phyloP scores from a whole-genome alignment of 2,329 filamentous ascomycete species.

The Colletotrichum eremochloae region DNA sequence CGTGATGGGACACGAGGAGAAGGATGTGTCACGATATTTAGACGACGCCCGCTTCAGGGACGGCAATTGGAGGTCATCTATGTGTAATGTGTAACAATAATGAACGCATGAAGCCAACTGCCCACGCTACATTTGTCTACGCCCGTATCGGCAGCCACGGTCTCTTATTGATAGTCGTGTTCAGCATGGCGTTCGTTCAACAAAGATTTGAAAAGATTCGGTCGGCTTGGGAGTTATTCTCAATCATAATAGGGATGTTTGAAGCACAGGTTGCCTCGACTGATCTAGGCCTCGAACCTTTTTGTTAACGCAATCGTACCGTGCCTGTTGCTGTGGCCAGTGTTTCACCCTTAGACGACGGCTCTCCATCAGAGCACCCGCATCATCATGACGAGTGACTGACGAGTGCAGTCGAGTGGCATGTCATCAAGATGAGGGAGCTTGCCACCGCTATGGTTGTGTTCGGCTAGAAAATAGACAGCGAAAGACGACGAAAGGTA shows the following conservation, averaged over 20 bases:
- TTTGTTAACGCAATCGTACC: no score
- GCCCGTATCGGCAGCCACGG: neutral
- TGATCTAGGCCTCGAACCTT: no score
- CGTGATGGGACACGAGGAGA: slow-evolving; percentile 8
- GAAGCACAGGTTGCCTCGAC: no score
- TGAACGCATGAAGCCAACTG: slow-evolving; percentile 18
- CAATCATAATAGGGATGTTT: no score
- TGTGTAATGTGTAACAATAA: slow-evolving; percentile 36
- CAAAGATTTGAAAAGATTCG: neutral
- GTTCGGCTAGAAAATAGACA: no score
- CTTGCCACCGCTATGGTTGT: no score
- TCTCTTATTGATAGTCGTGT: neutral
- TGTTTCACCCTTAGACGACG: no score
- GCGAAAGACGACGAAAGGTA: neutral
- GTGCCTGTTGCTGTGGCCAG: no score
- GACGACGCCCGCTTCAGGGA: slow-evolving; percentile 14
- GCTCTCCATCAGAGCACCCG: no score
- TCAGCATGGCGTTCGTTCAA: neutral
- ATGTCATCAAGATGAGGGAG: no score
- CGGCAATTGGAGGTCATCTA: slow-evolving; percentile 9
- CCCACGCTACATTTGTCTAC: neutral
- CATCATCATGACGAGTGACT: no score
- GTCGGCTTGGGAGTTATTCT: neutral
- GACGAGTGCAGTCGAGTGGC: no score
- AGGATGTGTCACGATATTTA: slow-evolving; percentile 7